phyloP scores from a whole-genome alignment of 345 rosid genomes.

The Noccaea caerulescens region DNA sequence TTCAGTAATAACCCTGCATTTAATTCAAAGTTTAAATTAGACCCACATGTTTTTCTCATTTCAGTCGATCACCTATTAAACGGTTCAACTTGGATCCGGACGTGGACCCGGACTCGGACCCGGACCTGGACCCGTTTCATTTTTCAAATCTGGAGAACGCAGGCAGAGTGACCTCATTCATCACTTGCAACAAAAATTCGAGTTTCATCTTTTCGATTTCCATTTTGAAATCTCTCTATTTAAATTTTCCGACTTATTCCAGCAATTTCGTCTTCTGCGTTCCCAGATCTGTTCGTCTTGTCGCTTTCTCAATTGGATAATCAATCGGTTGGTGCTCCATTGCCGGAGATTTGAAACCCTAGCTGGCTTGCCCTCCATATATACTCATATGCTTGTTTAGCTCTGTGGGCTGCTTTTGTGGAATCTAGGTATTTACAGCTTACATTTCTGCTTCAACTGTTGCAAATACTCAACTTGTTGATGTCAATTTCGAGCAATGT shows the following conservation, averaged over 20 bases:
- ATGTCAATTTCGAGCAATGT: background rate
- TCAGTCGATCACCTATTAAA: background rate
- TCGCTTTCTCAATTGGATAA: background rate
- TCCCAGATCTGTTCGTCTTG: conserved; percentile 15
- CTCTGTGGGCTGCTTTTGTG: background rate
- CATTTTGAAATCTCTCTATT: background rate
- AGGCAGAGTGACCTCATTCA: background rate
- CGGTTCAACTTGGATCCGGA: background rate
- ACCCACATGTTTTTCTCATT: background rate
- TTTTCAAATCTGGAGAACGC: conserved; percentile 16
- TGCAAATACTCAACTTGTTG: background rate
- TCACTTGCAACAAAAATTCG: background rate
- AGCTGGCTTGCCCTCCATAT: background rate
- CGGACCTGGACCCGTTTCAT: conserved; percentile 11
- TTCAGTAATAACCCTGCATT: background rate
- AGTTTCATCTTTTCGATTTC: background rate
- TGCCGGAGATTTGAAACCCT: conserved; percentile 19
- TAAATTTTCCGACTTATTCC: background rate
- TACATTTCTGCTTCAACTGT: background rate
- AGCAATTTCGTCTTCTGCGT: background rate
- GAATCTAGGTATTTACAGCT: background rate
- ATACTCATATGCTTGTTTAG: background rate
- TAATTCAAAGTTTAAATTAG: background rate
- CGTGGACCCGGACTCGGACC: too few species aligned
- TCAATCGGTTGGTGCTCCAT: background rate